phyloP scores from a whole-genome alignment of 257 asterid genomes.

The Solanum pinnatisectum region DNA sequence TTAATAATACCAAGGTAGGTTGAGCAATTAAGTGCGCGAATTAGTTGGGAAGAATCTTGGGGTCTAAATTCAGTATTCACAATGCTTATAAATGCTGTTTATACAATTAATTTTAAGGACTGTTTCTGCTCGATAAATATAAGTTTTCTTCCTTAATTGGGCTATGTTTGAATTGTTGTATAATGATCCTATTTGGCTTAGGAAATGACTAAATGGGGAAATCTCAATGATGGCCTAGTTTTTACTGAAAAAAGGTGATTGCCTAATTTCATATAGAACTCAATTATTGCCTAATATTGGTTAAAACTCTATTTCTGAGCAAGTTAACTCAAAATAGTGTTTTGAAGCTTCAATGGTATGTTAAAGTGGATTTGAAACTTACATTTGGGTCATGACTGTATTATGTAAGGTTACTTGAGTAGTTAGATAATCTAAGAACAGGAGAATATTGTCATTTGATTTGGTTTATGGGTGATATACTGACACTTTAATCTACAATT shows the following conservation, averaged over 20 bases:
- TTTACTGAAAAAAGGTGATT: neutral
- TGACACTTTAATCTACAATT: neutral
- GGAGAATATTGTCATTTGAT: neutral
- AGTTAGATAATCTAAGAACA: neutral
- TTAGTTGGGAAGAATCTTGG: neutral
- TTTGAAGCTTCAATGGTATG: neutral
- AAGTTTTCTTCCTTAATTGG: neutral
- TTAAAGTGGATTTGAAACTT: neutral
- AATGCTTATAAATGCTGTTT: neutral
- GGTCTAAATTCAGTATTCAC: neutral
- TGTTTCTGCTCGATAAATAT: neutral
- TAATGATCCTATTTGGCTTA: neutral
- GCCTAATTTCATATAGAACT: neutral
- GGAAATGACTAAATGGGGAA: neutral
- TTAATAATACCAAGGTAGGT: neutral
- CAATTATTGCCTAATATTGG: neutral
- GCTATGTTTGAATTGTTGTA: neutral
- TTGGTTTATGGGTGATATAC: neutral
- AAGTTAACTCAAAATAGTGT: neutral
- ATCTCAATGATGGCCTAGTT: neutral
- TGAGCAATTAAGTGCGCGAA: neutral
- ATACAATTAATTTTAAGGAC: neutral
- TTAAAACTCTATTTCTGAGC: neutral
- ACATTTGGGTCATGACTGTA: neutral
- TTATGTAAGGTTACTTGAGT: neutral